Conservation (phyloP, 768 basidiomycete genomes). For the Pleurotus cornucopiae region DNA sequence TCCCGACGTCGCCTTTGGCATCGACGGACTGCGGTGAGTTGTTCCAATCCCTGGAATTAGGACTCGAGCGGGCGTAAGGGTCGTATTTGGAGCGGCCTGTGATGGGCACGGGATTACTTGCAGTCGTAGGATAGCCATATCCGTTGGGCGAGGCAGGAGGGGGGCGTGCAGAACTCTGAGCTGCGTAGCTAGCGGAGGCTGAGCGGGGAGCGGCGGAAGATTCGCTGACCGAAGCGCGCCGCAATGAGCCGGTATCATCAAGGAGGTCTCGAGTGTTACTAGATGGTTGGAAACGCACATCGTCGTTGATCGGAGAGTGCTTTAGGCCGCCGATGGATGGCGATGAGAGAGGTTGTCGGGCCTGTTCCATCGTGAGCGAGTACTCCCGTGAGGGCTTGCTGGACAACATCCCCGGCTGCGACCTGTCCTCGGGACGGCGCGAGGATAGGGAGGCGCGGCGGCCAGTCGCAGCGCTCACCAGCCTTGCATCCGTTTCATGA, state of each 20-base stretch:
- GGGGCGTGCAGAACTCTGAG: neutral
- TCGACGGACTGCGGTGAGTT: constrained; percentile 1
- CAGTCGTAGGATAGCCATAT: neutral
- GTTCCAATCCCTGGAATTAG: constrained; percentile 3
- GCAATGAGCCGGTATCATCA: neutral
- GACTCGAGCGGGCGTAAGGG: constrained; percentile 1
- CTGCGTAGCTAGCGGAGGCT: constrained; percentile 1
- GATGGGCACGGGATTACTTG: constrained; percentile 3
- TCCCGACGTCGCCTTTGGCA: neutral
- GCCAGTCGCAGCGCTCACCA: constrained; percentile 2
- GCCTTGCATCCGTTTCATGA: constrained; percentile 4
- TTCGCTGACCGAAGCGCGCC: constrained; percentile 2
- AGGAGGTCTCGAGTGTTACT: neutral
- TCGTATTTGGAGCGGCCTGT: constrained; percentile 1
- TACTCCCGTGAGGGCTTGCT: neutral
- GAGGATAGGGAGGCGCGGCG: neutral
- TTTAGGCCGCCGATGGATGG: neutral
- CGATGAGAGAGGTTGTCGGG: neutral
- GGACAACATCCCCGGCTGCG: neutral
- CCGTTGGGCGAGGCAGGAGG: neutral
- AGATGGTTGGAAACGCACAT: neutral
- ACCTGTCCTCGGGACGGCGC: neutral
- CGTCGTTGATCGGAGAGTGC: neutral
- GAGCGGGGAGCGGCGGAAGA: neutral
- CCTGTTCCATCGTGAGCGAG: constrained; percentile 4